Evolutionary conservation across 179 eudicot genomes (phyloP), one percentile per base, ranked within the genome.

Genomic region (Beta lomatogona): DNA sequence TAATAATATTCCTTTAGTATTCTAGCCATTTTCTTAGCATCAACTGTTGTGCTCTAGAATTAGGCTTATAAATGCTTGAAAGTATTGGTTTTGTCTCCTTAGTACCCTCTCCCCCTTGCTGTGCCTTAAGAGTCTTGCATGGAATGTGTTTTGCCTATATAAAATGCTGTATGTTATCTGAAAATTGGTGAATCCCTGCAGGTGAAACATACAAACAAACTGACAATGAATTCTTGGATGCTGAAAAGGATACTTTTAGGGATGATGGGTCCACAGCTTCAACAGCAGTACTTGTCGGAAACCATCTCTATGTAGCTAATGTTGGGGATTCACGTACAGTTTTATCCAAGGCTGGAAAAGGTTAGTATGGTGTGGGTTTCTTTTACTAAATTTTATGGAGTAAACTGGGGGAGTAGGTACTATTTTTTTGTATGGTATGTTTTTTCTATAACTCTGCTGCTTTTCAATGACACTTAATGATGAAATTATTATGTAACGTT

Each of bases 191-290:
- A 77, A 66, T 71, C 77, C 77, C 50, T 54, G 41, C 93, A 96
- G 99, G 94, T 86, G 94, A 94, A 81, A 94, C 98, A 25, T 96
- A 91, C 85, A 87, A 92, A 82, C 86, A 90, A 84, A 96, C 97
- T 19, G 99, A 96, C 72, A 79, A 12, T 74, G 90, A 92, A n/a
- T 96, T 96, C 81, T 86, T 96, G 89, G 95, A 96, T 77, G 89
- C 95, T 87, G 97, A 93, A 88, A 94, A 90, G 85, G 97, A 96
- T 81, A 88, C 91, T 60, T 94, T 83, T 71, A 82, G 98, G 69
- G 99, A 96, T 86, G 99, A 96, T 89, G 99, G 99, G 48, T 96
- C 99, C 77, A 96, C 99, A 79, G 99, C 99, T 81, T 96, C 98
- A 75, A 89, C 99, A 36, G 99, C 98, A 79, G 94, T 96, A 79